Percentiles rank a stretch among this genome's conserved stretches.
Evolutionary conservation across 2,329 filamentous ascomycete species (phyloP).

Genomic region (Blastomyces gilchristii): DNA sequence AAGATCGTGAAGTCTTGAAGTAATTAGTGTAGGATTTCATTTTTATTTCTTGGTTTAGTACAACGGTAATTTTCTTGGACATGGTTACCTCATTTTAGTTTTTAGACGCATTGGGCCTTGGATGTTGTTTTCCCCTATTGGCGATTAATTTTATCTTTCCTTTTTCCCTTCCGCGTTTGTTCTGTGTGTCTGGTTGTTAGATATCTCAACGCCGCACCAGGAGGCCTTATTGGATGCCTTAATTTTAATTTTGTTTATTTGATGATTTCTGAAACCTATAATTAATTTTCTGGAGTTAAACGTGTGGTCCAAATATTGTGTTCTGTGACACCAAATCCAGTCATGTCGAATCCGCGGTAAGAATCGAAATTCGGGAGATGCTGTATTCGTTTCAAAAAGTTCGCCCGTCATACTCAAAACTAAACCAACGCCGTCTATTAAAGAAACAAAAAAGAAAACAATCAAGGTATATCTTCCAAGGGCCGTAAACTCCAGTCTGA

Average conservation of each 20-base stretch:
- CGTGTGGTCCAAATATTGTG: neutral
- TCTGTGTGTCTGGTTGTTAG: neutral
- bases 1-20: slow-evolving; percentile 51
- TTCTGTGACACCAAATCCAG: neutral
- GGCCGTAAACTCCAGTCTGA: neutral
- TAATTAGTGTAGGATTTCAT: neutral
- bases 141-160: neutral
- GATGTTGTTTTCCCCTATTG: neutral
- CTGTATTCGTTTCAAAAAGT: neutral
- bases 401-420: neutral
- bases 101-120: neutral
- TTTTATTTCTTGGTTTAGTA: neutral
- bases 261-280: neutral
- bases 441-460: neutral
- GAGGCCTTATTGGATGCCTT: neutral
- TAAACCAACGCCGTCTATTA: neutral
- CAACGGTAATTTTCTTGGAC: neutral
- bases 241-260: neutral
- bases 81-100: neutral
- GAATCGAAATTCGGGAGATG: neutral
- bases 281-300: neutral
- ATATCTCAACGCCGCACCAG: neutral
- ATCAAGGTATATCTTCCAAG: neutral
- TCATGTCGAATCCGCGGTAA: neutral
- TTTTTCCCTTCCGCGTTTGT: neutral